Evolutionary conservation across 2,329 filamentous ascomycete genomes (phyloP).

Genomic region (Didymosphaeria variabile): DNA sequence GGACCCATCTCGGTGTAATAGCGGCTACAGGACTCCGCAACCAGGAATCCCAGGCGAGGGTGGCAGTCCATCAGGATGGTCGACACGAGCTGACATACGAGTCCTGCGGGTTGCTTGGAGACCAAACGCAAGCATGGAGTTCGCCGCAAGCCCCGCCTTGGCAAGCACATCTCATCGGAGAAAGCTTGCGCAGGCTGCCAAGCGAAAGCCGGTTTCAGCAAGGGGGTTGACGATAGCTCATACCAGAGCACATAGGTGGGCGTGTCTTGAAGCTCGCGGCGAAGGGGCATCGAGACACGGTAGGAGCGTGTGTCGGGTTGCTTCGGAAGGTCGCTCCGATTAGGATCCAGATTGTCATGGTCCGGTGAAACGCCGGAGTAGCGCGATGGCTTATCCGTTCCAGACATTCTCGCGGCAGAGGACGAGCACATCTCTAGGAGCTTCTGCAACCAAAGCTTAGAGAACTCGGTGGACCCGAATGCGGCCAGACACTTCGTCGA

Average conservation of each 20-base stretch:
- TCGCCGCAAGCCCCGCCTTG: conserved; percentile 10
- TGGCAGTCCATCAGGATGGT: conserved; percentile 4
- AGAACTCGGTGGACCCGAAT: not conserved
- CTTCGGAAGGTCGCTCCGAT: not conserved
- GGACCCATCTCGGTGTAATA: conserved; percentile 2
- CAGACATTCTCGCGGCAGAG: not conserved
- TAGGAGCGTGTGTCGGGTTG: not conserved
- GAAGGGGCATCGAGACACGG: not conserved
- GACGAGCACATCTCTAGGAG: not conserved
- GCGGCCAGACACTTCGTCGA: not conserved
- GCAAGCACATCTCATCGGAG: not conserved
- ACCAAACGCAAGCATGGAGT: not conserved
- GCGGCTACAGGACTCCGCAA: not conserved
- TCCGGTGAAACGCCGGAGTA: not conserved
- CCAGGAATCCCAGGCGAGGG: not conserved
- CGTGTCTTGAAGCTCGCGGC: not conserved
- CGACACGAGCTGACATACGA: conserved; percentile 4
- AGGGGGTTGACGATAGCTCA: not conserved
- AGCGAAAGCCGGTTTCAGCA: not conserved
- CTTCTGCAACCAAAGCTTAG: not conserved
- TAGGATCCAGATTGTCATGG: not conserved
- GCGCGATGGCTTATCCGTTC: not conserved
- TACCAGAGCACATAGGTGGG: not conserved
- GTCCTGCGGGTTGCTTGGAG: not conserved
- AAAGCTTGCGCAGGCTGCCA: conserved; percentile 2